phyloP scores from a whole-genome alignment of 148 eudicot species.

The Chenopodium suecicum region DNA sequence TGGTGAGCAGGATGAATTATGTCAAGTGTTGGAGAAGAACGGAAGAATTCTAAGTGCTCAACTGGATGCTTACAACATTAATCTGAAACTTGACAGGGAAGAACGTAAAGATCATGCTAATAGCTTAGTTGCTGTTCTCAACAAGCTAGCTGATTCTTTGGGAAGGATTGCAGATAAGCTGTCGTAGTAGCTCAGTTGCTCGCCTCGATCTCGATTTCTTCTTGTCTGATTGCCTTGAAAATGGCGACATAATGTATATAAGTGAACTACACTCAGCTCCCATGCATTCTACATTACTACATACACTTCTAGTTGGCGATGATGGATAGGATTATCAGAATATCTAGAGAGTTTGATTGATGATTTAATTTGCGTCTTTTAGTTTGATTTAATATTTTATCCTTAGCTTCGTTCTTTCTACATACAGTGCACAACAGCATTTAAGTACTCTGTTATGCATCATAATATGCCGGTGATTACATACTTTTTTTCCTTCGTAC shows the following conservation, averaged over 20 bases:
- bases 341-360: not conserved
- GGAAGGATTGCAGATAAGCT: slow-evolving; percentile 92
- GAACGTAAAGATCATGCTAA: slow-evolving; percentile 61
- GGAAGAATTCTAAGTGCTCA: slow-evolving; percentile 60
- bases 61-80: slow-evolving; percentile 71
- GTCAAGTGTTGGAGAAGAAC: slow-evolving; percentile 66
- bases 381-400: not conserved
- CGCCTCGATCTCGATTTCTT: not conserved
- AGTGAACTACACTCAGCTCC: not conserved
- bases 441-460: too few species aligned
- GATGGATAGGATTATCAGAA: not conserved
- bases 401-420: not conserved
- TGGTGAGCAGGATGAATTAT: slow-evolving; percentile 41
- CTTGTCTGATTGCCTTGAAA: not conserved
- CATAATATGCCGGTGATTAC: too few species aligned
- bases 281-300: not conserved
- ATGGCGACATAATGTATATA: not conserved
- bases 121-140: slow-evolving; percentile 67
- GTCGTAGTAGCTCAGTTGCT: too few species aligned
- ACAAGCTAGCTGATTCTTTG: slow-evolving; percentile 83
- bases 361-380: not conserved
- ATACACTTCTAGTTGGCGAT: not conserved
- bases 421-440: not conserved
- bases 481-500: too few species aligned
- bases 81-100: slow-evolving; percentile 63